Evolutionary conservation across 352 stramenopile species (phyloP), one percentile per base, ranked within the genome.

Genomic region (Pythium angustatum): DNA sequence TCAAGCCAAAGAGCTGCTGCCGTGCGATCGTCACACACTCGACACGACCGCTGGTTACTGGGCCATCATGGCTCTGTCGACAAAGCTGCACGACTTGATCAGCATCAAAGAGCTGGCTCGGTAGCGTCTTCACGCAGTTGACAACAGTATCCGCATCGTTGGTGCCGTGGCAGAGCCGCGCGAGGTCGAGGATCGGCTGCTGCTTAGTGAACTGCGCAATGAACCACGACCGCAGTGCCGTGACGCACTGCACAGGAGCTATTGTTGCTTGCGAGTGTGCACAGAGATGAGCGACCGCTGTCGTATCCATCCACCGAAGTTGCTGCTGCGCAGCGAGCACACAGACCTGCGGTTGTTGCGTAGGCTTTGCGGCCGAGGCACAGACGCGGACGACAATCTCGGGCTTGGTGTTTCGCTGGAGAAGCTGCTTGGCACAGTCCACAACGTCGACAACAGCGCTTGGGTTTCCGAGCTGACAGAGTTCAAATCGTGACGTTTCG

Each of bases 251-350:
- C 21, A 87, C 66, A 21, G 79, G 77, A 0, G 57, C 66, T 17
- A 24, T 33, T 1, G 70, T 65, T 0, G 17, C 47, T 22, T 15
- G 40, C 28, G 73, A 66, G 15, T 63, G 26, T 8, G 63, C 60
- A 49, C 82, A 91, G 8, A 91, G 57, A 3, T 60, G 34, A 21
- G 60, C 60, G 21, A 79, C 61, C 0, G 60, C 58, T 1, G 66
- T 36, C 28, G 59, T 48, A 27, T 79, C 63, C 71, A 91, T 86
- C 79, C 79, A 88, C 0, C 72, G 59, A 0, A 88, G 76, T 30
- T 76, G 71, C 12, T 75, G 72, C 19, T 73, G 66, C 0, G 77
- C 76, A 49, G 75, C 69, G 10, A 86, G 40, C 21, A 83, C 76
- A 28, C 79, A 91, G 8, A 27, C 47, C 30, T 85, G 70, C 0